These are phyloP conservation scores for Calocera viscosa DNA, from an alignment of 768 basidiomycete species.

Conservation along the genomic window DNA sequence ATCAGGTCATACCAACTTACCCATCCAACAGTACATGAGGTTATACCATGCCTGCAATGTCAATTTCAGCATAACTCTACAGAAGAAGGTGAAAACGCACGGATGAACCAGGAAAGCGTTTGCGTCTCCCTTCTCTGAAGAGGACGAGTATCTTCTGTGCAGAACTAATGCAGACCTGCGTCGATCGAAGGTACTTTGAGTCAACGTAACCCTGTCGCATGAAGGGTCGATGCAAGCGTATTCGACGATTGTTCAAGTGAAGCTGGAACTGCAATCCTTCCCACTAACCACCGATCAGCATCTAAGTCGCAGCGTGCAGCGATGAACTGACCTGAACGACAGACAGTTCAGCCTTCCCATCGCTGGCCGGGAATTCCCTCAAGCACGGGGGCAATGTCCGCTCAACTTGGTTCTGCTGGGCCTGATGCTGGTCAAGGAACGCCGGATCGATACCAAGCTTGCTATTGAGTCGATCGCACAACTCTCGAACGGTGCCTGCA, in stretches of 20 bases:
- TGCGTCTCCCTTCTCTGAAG: background rate
- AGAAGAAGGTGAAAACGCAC: background rate
- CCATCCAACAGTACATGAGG: conserved; percentile 5
- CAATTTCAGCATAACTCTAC: background rate
- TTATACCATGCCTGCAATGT: background rate
- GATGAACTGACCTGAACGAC: background rate
- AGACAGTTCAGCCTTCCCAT: background rate
- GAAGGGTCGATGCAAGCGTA: background rate
- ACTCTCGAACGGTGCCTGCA: background rate
- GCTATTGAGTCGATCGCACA: background rate
- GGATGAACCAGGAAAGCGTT: background rate
- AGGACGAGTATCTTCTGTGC: background rate
- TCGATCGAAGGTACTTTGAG: background rate
- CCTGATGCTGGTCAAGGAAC: background rate
- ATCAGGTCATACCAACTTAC: background rate
- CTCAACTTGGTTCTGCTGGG: background rate
- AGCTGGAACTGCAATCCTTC: background rate
- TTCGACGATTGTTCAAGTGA: background rate
- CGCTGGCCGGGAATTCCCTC: background rate
- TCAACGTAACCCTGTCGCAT: background rate
- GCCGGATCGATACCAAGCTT: background rate
- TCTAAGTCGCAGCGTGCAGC: background rate
- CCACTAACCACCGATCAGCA: background rate
- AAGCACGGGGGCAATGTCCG: background rate
- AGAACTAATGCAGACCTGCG: background rate